A percentile compares a stretch with the other conserved stretches of the same genome.
These are phyloP conservation scores for Arthrobotrys megalospora DNA, from an alignment of 2,329 filamentous ascomycete genomes.

Conservation along the genomic window DNA sequence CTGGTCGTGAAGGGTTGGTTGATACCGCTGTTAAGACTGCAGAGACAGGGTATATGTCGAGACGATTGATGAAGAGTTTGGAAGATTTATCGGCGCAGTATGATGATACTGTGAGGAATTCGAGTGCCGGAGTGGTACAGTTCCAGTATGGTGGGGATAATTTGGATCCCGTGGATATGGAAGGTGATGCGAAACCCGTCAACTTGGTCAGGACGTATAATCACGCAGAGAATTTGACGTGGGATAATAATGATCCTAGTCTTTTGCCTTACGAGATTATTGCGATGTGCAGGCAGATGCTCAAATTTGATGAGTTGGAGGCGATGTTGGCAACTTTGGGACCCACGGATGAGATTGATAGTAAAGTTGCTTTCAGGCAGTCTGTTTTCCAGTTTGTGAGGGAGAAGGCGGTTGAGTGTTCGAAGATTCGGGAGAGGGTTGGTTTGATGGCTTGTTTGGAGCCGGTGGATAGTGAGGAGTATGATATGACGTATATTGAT, in stretches of 20 bases:
- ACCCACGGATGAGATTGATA: slow-evolving; percentile 72
- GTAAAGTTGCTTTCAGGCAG: slow-evolving; percentile 69
- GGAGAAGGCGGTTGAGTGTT: slow-evolving; percentile 48
- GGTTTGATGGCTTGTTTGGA: slow-evolving; percentile 56
- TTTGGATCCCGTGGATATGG: slow-evolving; percentile 97
- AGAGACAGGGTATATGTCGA: slow-evolving; percentile 99
- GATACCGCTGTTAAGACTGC: slow-evolving; percentile 99
- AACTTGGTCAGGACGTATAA: slow-evolving; percentile 92
- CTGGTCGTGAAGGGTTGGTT: slow-evolving; percentile 96
- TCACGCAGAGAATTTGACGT: slow-evolving; percentile 81
- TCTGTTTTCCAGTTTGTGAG: slow-evolving; percentile 44
- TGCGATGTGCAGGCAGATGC: slow-evolving; percentile 71
- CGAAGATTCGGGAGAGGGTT: slow-evolving; percentile 46
- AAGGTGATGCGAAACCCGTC: slow-evolving; percentile 91
- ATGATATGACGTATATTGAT: slow-evolving; percentile 57
- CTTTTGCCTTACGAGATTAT: slow-evolving; percentile 82
- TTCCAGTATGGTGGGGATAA: slow-evolving; percentile 98
- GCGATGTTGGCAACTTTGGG: slow-evolving; percentile 61
- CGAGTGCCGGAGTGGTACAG: slow-evolving; percentile 88
- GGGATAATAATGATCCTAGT: slow-evolving; percentile 81
- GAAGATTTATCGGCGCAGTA: slow-evolving; percentile 95
- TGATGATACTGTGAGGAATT: slow-evolving; percentile 94
- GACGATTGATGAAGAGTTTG: slow-evolving; percentile 96
- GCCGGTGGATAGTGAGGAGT: slow-evolving; percentile 54
- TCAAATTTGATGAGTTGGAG: slow-evolving; percentile 62